Conservation (phyloP, 371 early-diverging fungal species). For the Saksenaea oblongispora region DNA sequence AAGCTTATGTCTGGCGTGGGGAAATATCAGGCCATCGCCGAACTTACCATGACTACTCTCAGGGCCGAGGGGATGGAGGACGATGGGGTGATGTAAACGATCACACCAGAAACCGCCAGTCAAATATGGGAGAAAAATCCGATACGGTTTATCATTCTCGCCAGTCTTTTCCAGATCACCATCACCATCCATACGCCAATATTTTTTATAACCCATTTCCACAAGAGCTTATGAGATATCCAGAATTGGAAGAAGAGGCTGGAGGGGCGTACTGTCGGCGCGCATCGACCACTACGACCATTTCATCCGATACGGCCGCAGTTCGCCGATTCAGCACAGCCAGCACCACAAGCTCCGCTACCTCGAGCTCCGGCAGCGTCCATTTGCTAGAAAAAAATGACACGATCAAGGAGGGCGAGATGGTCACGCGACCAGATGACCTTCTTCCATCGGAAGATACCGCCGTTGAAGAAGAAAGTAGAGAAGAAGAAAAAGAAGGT, state of each 20-base stretch:
- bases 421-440: neutral
- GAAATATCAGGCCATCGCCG: neutral
- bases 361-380: slow-evolving; percentile 12
- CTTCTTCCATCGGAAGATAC: neutral
- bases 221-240: neutral
- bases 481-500: neutral
- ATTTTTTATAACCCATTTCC: neutral
- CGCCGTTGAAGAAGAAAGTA: neutral
- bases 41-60: neutral
- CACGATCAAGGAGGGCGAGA: slow-evolving; percentile 2
- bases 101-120: neutral
- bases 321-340: slow-evolving; percentile 22
- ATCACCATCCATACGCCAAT: neutral
- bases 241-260: neutral
- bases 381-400: slow-evolving; percentile 8
- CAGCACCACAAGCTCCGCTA: slow-evolving; percentile 15
- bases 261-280: slow-evolving; percentile 5
- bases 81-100: slow-evolving; percentile 3
- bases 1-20: neutral
- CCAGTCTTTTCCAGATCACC: neutral
- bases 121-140: slow-evolving; percentile 5
- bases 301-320: slow-evolving; percentile 14
- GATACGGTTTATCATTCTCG: neutral
- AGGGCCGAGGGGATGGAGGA: neutral
- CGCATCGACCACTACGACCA: slow-evolving; percentile 21